Percentiles rank a stretch among this genome's conserved stretches.
Evolutionary conservation across 768 basidiomycete genomes (phyloP).

Genomic region (Suillus lakei): DNA sequence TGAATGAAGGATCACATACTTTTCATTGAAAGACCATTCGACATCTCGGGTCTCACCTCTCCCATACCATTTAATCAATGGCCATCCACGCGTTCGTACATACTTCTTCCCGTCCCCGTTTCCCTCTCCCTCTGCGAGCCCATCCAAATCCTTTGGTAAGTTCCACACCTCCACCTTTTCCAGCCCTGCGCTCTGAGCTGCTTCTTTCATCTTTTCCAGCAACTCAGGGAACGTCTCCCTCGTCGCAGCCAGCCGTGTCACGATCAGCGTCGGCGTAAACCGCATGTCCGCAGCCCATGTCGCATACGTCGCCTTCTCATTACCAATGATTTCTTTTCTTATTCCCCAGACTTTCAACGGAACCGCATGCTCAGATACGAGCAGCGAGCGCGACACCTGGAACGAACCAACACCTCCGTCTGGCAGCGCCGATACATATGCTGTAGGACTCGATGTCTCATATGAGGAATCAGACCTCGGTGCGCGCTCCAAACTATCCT

Average conservation of each 20-base stretch:
- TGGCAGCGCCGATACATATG: no score
- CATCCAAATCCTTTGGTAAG: conserved; percentile 40
- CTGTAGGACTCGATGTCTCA: no score
- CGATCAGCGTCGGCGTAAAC: conserved; percentile 39
- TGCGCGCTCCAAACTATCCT: no score
- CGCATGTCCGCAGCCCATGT: conserved; percentile 50
- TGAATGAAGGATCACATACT: conserved; percentile 26
- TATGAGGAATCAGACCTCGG: no score
- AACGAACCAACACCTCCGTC: no score
- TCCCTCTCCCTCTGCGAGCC: conserved; percentile 17
- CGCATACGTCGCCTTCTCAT: conserved; percentile 34
- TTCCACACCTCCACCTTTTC: no score
- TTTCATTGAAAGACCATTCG: conserved; percentile 50
- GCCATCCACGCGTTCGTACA: conserved; percentile 35
- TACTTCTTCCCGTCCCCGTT: conserved; percentile 34
- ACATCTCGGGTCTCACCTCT: conserved; percentile 31
- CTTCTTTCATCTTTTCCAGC: conserved; percentile 37
- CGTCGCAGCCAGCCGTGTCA: conserved; percentile 46
- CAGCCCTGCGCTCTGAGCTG: conserved; percentile 40
- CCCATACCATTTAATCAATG: conserved; percentile 44
- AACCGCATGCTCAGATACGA: conserved; percentile 17
- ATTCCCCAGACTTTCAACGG: no score
- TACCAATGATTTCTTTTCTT: conserved; percentile 15
- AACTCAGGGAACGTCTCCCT: conserved; percentile 38
- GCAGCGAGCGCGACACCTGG: conserved; percentile 39